Base-by-base conservation (phyloP, 1,139 yeast genomes). In the Sugiyamaella japonica region DNA sequence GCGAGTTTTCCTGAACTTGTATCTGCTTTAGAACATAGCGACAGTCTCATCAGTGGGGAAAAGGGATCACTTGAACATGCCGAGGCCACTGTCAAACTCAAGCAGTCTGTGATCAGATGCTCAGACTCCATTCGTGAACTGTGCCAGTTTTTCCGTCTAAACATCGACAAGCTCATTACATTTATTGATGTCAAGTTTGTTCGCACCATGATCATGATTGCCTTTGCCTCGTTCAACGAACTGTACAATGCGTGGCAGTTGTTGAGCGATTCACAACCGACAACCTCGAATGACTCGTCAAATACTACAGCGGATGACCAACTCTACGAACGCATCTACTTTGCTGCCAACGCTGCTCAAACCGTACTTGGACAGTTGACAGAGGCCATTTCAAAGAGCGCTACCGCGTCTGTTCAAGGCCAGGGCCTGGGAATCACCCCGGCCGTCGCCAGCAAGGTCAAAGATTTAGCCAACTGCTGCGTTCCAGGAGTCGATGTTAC, bases 401-500 rank as follows among this genome's bases (percentile, higher is more conserved):
- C 95, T 0, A 73, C 81, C 29, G 83, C 83, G 0, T 72, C 79
- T 34, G 81, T 79, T 6, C 58, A 55, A 29, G 57, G 58, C 7
- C 48, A 49, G 20, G 58, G 62, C 31, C 64, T 60, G 17, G 61
- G 59, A 32, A 59, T 76, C 15, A 72, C 75, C 12, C 75, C 77
- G 45, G 67, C 72, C 1, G 79, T 85, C 15, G 83, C 87, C 0
- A 67, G 78, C 4, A 86, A 85, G 63, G 85, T 90, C 28, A 84
- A 85, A 62, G 97, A 89, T 48, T 75, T 91, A 52, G 85, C 95
- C 0, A 78, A 76, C 46, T 86, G 87, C n/a, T 89, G 96, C 66
- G 80, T 86, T 49, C 75, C 83, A 16, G 86, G 96, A 0, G 85
- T 88, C 77, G 96, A 89, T 20, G 80, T 86, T 29, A 87, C 96